phyloP scores from a whole-genome alignment of 148 eudicot genomes.

The Arctostaphylos glauca region DNA sequence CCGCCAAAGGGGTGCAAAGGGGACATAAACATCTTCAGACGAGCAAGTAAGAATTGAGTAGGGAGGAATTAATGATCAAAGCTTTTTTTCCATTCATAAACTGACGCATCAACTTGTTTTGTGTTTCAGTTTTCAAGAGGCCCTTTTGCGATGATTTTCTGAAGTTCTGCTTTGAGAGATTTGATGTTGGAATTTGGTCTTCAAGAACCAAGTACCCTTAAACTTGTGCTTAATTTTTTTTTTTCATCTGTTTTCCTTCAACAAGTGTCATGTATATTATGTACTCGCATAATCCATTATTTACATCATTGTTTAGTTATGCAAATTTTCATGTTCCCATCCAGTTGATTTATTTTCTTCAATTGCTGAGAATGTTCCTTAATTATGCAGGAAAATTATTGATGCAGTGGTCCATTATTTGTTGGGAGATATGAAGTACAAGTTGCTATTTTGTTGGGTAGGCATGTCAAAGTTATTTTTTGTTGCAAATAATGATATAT shows the following conservation, averaged over 20 bases:
- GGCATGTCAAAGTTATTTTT: slow-evolving; percentile 20
- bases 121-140: slow-evolving; percentile 72
- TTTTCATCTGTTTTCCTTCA: not conserved
- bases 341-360: not conserved
- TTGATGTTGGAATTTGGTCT: slow-evolving; percentile 88
- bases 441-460: slow-evolving; percentile 87
- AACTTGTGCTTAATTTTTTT: slow-evolving; percentile 5
- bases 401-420: slow-evolving; percentile 71
- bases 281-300: not conserved
- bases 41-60: slow-evolving; percentile 56
- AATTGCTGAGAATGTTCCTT: slow-evolving; percentile 7
- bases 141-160: slow-evolving; percentile 77
- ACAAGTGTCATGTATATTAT: not conserved
- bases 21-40: slow-evolving; percentile 56
- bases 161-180: slow-evolving; percentile 82
- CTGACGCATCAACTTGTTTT: slow-evolving; percentile 18
- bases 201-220: slow-evolving; percentile 72
- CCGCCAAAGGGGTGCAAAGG: slow-evolving; percentile 59
- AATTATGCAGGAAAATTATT: slow-evolving; percentile 59
- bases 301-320: not conserved
- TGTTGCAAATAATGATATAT: not conserved
- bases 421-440: slow-evolving; percentile 64
- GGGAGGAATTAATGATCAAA: not conserved
- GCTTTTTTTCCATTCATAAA: not conserved
- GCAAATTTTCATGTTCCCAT: not conserved